Percentiles rank a stretch among this genome's conserved stretches.
Conservation (phyloP, 352 stramenopile species). For the Discostella stelligera region DNA sequence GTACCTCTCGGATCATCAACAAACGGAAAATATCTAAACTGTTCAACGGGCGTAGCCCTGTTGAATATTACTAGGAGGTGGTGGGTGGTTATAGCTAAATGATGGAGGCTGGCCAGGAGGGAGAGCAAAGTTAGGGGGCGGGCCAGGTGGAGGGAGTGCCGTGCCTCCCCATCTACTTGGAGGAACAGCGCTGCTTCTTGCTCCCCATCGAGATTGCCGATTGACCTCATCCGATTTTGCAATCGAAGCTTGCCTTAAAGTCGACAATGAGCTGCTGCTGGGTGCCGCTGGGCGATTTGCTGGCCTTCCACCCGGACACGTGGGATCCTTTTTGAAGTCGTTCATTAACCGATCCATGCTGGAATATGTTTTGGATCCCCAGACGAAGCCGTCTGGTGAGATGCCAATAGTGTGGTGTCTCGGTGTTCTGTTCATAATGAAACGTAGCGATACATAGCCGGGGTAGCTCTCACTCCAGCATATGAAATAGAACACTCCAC, state of each 20-base stretch:
- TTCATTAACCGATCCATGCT: constrained; percentile 77
- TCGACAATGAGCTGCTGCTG: constrained; percentile 30
- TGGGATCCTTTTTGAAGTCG: constrained; percentile 82
- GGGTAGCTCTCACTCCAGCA: constrained; percentile 80
- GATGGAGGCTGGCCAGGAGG: constrained; percentile 44
- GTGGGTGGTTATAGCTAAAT: constrained; percentile 30
- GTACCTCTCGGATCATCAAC: not conserved
- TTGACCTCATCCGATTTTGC: constrained; percentile 23
- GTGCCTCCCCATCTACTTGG: constrained; percentile 35
- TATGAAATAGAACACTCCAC: constrained; percentile 73
- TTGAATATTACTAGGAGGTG: constrained; percentile 17
- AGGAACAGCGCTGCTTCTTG: constrained; percentile 20
- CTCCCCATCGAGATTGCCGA: constrained; percentile 40
- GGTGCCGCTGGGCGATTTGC: constrained; percentile 14
- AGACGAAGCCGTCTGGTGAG: constrained; percentile 76
- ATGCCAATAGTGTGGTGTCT: constrained; percentile 77
- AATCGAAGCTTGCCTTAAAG: constrained; percentile 12
- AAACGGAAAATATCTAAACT: not conserved
- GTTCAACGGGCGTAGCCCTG: constrained; percentile 17
- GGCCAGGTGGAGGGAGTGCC: constrained; percentile 30
- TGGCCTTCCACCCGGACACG: constrained; percentile 35
- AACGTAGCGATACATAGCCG: constrained; percentile 76
- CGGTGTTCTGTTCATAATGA: constrained; percentile 65
- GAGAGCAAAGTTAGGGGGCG: constrained; percentile 36
- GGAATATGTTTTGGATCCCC: constrained; percentile 61